Conservation (phyloP, 495 filamentous ascomycete species). For the Massariosphaeria phaeospora region DNA sequence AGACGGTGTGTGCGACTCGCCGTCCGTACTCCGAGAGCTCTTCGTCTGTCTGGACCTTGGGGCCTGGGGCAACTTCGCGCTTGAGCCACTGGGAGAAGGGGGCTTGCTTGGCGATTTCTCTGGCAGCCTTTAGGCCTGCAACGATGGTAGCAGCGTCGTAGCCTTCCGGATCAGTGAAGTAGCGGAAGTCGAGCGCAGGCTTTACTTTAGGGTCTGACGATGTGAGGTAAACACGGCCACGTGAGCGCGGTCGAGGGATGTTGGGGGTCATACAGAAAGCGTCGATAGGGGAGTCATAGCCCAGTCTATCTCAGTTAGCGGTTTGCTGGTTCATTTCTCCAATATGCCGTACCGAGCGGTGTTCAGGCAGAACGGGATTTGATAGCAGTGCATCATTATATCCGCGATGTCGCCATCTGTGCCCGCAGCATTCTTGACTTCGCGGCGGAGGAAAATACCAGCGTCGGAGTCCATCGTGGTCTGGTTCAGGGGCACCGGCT, state of each 20-base stretch:
- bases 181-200: conserved; percentile 78
- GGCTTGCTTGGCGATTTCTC: conserved; percentile 61
- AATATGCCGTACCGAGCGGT: conserved; percentile 33
- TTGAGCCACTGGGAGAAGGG: conserved; percentile 78
- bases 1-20: conserved; percentile 74
- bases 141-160: conserved; percentile 80
- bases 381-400: conserved; percentile 90
- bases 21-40: conserved; percentile 70
- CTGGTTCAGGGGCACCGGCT: conserved; percentile 65
- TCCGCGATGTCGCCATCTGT: conserved; percentile 64
- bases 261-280: conserved; percentile 93
- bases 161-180: conserved; percentile 79
- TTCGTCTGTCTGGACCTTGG: conserved; percentile 61
- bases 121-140: conserved; percentile 67
- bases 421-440: conserved; percentile 57
- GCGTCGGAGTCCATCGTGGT: conserved; percentile 84
- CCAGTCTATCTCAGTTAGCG: conserved; percentile 48
- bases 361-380: conserved; percentile 68
- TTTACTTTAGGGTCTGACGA: conserved; percentile 66
- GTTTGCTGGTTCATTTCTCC: too few relatives aligned
- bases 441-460: conserved; percentile 74
- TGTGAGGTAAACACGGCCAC: conserved; percentile 67
- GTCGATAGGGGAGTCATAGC: conserved; percentile 66
- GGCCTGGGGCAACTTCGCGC: conserved; percentile 72
- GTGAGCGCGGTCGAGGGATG: conserved; percentile 73